Percentiles rank a stretch among this genome's conserved stretches.
These are phyloP conservation scores for Paraphoma sp. DNA, from an alignment of 2,329 filamentous ascomycete species.

Conservation along the genomic window DNA sequence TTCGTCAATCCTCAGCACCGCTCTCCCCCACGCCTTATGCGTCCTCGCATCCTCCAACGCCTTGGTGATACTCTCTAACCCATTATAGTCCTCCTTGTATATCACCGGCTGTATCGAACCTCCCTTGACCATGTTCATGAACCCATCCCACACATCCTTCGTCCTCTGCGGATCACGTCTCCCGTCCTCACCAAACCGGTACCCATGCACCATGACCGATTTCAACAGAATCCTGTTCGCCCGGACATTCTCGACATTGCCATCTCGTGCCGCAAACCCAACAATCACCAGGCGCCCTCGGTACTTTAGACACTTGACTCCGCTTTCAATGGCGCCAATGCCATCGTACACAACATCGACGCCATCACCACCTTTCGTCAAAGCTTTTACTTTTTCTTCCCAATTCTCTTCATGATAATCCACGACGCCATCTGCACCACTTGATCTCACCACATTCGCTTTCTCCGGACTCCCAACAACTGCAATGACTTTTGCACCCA, in stretches of 20 bases:
- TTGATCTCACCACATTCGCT: constrained; percentile 47
- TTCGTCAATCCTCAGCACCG: constrained; percentile 56
- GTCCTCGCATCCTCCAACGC: constrained; percentile 60
- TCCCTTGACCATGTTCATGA: constrained; percentile 56
- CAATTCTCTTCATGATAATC: constrained; percentile 54
- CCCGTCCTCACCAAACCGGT: constrained; percentile 63
- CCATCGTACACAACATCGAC: constrained; percentile 66
- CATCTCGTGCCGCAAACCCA: constrained; percentile 63
- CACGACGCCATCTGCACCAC: constrained; percentile 54
- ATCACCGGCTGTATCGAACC: constrained; percentile 60
- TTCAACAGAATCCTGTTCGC: constrained; percentile 34
- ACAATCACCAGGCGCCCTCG: constrained; percentile 63
- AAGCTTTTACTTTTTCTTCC: constrained; percentile 58
- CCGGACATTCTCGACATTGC: constrained; percentile 55
- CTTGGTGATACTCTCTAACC: constrained; percentile 54
- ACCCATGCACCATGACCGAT: constrained; percentile 30
- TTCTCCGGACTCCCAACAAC: constrained; percentile 59
- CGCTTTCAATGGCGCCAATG: constrained; percentile 63
- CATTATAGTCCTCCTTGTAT: constrained; percentile 56
- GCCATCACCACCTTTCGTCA: constrained; percentile 57
- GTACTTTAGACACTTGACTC: constrained; percentile 61
- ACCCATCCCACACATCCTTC: constrained; percentile 58
- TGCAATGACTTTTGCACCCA: constrained; percentile 62
- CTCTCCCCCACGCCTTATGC: constrained; percentile 63
- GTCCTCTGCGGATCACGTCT: constrained; percentile 57